Percentiles rank a stretch among this genome's conserved stretches.
These are phyloP conservation scores for Phytophthora pistaciae DNA, from an alignment of 352 stramenopile genomes.

Conservation along the genomic window DNA sequence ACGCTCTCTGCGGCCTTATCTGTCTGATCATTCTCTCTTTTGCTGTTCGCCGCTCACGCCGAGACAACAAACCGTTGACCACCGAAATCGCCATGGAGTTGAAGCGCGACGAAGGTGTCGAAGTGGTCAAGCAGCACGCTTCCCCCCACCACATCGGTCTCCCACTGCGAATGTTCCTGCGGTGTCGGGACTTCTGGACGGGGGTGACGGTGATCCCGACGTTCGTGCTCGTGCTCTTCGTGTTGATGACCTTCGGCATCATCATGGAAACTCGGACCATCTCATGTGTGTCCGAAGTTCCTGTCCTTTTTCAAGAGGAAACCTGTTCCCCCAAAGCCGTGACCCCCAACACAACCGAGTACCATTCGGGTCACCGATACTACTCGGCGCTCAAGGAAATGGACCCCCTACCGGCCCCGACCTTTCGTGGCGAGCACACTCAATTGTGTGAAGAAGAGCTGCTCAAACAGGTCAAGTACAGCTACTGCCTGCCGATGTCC, in stretches of 20 bases:
- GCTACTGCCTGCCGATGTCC: constrained; percentile 62
- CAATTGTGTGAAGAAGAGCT: constrained; percentile 28
- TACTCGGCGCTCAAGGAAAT: constrained; percentile 26
- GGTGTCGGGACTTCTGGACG: not conserved
- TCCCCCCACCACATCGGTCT: constrained; percentile 3
- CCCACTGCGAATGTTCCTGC: not conserved
- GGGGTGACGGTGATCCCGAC: not conserved
- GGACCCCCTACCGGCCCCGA: constrained; percentile 10
- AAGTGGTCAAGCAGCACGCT: constrained; percentile 4
- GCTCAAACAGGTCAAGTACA: not conserved
- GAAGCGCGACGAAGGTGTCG: constrained; percentile 19
- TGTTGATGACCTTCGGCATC: not conserved
- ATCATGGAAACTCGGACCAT: not conserved
- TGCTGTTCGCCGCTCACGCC: constrained; percentile 2
- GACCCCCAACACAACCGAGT: constrained; percentile 11
- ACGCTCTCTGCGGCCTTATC: not conserved
- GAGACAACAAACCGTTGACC: not conserved
- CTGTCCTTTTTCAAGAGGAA: constrained; percentile 11
- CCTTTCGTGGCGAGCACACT: constrained; percentile 28
- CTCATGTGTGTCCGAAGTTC: not conserved
- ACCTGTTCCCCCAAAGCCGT: constrained; percentile 11
- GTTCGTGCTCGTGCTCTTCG: not conserved
- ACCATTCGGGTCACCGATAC: constrained; percentile 32
- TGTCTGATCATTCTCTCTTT: not conserved
- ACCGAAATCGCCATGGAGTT: constrained; percentile 8